Conservation (phyloP, 768 basidiomycete species). For the Rhodotorula diobovata region DNA sequence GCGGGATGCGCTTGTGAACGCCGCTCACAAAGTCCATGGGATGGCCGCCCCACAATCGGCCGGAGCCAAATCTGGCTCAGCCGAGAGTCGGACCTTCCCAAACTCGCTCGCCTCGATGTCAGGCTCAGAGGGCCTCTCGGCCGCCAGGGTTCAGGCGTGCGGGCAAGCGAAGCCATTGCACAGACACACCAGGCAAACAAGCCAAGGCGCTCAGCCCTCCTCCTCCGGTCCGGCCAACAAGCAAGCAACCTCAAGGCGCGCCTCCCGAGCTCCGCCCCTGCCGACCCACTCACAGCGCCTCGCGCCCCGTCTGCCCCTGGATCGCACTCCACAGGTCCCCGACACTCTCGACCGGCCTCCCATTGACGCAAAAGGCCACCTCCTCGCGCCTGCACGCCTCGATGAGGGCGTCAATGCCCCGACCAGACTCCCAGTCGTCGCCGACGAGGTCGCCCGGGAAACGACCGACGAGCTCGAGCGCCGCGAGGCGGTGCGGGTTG, state of each 20-base stretch:
- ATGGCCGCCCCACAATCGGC: too few species aligned
- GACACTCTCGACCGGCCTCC: background rate
- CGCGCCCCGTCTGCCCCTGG: conserved; percentile 3
- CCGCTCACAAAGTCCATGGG: too few species aligned
- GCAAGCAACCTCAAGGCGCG: background rate
- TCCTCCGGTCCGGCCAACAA: too few species aligned
- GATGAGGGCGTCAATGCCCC: background rate
- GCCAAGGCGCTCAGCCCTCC: too few species aligned
- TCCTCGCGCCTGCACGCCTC: background rate
- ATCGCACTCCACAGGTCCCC: conserved; percentile 11
- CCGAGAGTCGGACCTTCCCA: too few species aligned
- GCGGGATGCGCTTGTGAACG: too few species aligned
- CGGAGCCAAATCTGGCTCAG: background rate
- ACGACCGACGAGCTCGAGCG: conserved; percentile 10
- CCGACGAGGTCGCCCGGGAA: conserved; percentile 8
- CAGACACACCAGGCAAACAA: too few species aligned
- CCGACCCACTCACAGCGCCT: conserved; percentile 1
- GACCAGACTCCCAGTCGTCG: background rate
- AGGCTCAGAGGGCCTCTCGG: background rate
- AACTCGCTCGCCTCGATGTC: too few species aligned
- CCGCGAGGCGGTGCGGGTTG: background rate
- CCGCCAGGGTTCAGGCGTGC: too few species aligned
- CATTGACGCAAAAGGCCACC: conserved; percentile 7
- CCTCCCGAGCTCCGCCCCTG: background rate
- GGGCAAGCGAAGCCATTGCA: too few species aligned